Evolutionary conservation across 2,329 filamentous ascomycete species (phyloP).

Genomic region (Setomelanomma holmii): DNA sequence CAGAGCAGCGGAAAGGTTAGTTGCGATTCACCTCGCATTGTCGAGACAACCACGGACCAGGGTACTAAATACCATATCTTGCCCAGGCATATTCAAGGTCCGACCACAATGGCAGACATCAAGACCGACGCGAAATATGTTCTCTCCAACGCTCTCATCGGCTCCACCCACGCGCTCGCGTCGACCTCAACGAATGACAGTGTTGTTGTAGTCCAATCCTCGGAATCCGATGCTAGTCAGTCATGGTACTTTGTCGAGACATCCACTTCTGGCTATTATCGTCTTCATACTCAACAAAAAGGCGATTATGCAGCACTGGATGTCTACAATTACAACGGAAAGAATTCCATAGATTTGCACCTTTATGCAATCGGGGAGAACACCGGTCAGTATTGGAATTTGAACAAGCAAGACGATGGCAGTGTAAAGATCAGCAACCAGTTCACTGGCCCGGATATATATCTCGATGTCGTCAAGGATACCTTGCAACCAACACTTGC

Average conservation of each 20-base stretch:
- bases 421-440: conserved; percentile 19
- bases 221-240: background rate
- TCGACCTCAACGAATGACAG: conserved; percentile 12
- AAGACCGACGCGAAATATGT: conserved; percentile 4
- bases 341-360: conserved; percentile 7
- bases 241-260: conserved; percentile 18
- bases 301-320: conserved; percentile 15
- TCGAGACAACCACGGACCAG: too few species aligned
- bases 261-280: conserved; percentile 4
- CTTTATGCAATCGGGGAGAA: conserved; percentile 10
- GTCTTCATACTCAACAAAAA: conserved; percentile 18
- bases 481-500: conserved; percentile 6
- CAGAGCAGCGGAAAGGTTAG: too few species aligned
- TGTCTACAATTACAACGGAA: conserved; percentile 7
- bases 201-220: conserved; percentile 10
- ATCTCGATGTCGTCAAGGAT: conserved; percentile 12
- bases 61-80: too few species aligned
- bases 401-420: conserved; percentile 11
- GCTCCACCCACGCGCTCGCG: conserved; percentile 9
- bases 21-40: too few species aligned
- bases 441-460: conserved; percentile 19
- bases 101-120: conserved; percentile 6
- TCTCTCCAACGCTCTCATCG: conserved; percentile 10
- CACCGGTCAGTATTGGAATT: conserved; percentile 15
- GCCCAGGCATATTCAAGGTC: background rate